Evolutionary conservation across 1,284 basidiomycete species (phyloP), one percentile per base, ranked within the genome.

Genomic region (Cutaneotrichosporon sp.): DNA sequence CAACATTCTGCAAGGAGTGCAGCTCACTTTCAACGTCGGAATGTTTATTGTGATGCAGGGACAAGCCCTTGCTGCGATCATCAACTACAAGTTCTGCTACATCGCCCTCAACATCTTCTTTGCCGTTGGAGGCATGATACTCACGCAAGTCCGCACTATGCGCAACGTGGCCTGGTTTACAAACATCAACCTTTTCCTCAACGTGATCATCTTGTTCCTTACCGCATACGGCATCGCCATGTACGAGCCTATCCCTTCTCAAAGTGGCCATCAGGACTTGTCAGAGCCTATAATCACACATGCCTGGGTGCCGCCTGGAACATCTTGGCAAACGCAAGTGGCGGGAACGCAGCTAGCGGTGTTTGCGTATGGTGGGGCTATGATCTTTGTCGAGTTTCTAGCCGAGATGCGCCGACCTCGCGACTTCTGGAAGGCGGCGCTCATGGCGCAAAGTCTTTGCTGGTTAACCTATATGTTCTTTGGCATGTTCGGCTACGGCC

Each of bases 401-500:
- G 79, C 82, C 1, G 84, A 86, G 67, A 86, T 86, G 84, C 77
- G 80, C n/a, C 77, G 83, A 3, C 84, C 84, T 0, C 80, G 81
- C 78, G 84, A 86, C 66, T 86, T 86, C 62, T 85, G 83, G 81
- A 85, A 85, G 65, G 83, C 80, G 30, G 83, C 84, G 79, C 74
- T 79, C 43, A 67, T 71, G 33, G 81, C 82, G 0, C 83, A 86
- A 62, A 42, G 76, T 3, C 67, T 86, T 35, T 84, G 85, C 62
- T 78, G 77, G 60, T 46, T 70, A 15, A 77, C 79, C 3, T 86
- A 59, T 54, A 51, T 59, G 41, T 26, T 51, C 46, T 56, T 52
- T 26, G 83, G 83, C 13, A 45, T 77, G 21, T 77, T 76, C 59
- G 73, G 75, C 36, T 77, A 83, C 74, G 70, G 77, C 1, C 81